phyloP scores from a whole-genome alignment of 2,329 filamentous ascomycete species.

The Colletotrichum sidae region DNA sequence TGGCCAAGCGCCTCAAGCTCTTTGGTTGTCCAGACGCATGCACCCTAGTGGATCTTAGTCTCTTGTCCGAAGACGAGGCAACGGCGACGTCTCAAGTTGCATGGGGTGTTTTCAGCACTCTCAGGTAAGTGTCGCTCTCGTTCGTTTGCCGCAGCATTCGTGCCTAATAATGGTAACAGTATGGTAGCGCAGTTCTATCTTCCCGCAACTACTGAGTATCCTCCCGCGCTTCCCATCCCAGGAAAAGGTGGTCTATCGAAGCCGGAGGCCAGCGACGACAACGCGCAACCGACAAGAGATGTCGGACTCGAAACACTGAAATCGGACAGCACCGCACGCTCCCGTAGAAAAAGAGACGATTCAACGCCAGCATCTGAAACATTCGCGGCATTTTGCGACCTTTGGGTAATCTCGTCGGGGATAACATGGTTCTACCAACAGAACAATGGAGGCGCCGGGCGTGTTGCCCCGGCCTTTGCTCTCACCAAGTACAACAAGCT shows the following conservation, averaged over 20 bases:
- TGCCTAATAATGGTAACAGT: conserved; percentile 11
- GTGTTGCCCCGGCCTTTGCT: conserved; percentile 41
- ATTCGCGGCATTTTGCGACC: conserved; percentile 48
- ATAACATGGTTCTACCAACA: conserved; percentile 45
- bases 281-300: not conserved
- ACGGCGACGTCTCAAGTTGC: conserved; percentile 37
- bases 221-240: conserved; percentile 29
- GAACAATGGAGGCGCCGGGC: conserved; percentile 35
- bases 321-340: not conserved
- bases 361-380: conserved; percentile 35
- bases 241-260: not conserved
- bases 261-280: not conserved
- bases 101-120: conserved; percentile 52
- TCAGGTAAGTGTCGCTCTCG: conserved; percentile 44
- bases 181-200: conserved; percentile 27
- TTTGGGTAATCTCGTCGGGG: conserved; percentile 51
- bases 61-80: conserved; percentile 14
- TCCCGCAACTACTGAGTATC: conserved; percentile 31
- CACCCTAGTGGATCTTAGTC: conserved; percentile 15
- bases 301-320: not conserved
- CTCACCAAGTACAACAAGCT: conserved; percentile 53
- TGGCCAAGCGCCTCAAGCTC: conserved; percentile 29
- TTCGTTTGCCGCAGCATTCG: too few relatives aligned
- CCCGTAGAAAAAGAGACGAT: conserved; percentile 2
- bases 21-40: conserved; percentile 30